Evolutionary conservation across 1,284 basidiomycete species (phyloP).

Genomic region (Tetrapyrgos nigripes): DNA sequence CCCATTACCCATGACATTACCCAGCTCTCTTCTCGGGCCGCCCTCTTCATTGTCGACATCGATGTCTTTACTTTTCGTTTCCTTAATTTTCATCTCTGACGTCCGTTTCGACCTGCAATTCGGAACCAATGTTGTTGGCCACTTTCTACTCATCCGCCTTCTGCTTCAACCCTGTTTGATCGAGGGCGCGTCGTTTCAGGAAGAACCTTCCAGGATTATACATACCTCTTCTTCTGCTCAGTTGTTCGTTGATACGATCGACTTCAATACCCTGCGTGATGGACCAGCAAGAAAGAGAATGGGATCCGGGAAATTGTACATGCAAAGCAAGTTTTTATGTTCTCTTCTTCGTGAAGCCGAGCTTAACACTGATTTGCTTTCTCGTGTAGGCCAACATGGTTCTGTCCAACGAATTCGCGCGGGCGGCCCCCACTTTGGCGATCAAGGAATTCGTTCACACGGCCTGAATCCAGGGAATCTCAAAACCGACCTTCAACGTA

Average conservation of each 20-base stretch:
- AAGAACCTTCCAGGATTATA: conserved; percentile 14
- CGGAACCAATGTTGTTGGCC: conserved; percentile 60
- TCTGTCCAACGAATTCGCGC: conserved; percentile 8
- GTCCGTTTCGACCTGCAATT: conserved; percentile 71
- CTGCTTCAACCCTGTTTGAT: conserved; percentile 44
- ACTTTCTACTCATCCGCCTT: conserved; percentile 53
- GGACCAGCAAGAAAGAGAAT: conserved; percentile 11
- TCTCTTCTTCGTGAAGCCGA: not conserved
- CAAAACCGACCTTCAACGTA: conserved; percentile 15
- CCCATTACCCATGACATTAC: too few species aligned
- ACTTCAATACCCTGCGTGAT: conserved; percentile 11
- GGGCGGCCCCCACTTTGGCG: not conserved
- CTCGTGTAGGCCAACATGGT: conserved; percentile 3
- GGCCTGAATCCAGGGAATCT: conserved; percentile 14
- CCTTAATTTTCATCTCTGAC: too few species aligned
- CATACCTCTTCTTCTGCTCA: conserved; percentile 18
- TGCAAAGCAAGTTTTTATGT: conserved; percentile 19
- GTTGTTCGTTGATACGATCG: conserved; percentile 15
- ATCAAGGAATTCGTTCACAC: not conserved
- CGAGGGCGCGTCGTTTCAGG: conserved; percentile 29
- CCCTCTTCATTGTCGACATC: too few species aligned
- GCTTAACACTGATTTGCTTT: not conserved
- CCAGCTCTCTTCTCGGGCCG: too few species aligned
- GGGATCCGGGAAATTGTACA: conserved; percentile 12
- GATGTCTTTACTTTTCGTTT: too few species aligned